Base-by-base conservation (phyloP, 2,329 filamentous ascomycete genomes). In the Didymella pomorum region DNA sequence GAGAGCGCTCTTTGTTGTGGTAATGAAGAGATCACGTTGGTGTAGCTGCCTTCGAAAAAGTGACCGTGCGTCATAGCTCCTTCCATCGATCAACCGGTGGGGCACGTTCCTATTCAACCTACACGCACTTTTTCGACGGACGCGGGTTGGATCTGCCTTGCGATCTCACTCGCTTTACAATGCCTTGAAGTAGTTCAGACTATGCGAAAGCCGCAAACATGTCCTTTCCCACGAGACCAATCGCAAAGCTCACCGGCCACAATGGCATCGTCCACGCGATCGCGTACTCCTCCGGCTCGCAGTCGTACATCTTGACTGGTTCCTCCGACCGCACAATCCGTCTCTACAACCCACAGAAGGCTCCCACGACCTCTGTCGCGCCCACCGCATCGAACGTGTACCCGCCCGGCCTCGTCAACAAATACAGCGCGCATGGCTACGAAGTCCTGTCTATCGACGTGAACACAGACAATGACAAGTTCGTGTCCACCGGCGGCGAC, bases 371-470 rank as follows among this genome's bases (percentile, higher is more conserved):
- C 42, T 75, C 77, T 66, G 71, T 76, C 71, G 72, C 74, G 55
- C 58, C 74, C 41, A 55, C 69, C 60, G 29, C 62, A 28, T 65
- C 69, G 65, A 58, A 64, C n/a, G 51, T 63, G 18, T 65, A 62
- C 44, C 37, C 73, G 64, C 45, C 70, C 2, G 70, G 77, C 1
- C 87, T 95, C 3, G 92, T 99, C 72, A 93, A 97, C 78, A 91
- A 87, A 33, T 99, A 97, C 80, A 82, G 88, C 33, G 92, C 91
- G 2, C 95, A 99, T 79, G 93, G 92, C 66, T 97, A 99, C 80
- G 90, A 93, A 68, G 90, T 99, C 8, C 88, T 97, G 60, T 90
- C 91, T 65, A 83, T 99, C 37, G 83, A 86, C 51, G 89, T 97
- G 48, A 76, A 81, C 18, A 72, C 81, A 23, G 89, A 92, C 79